Evolutionary conservation across 208 protist species (phyloP).

Genomic region (Naegleria fowleri): DNA sequence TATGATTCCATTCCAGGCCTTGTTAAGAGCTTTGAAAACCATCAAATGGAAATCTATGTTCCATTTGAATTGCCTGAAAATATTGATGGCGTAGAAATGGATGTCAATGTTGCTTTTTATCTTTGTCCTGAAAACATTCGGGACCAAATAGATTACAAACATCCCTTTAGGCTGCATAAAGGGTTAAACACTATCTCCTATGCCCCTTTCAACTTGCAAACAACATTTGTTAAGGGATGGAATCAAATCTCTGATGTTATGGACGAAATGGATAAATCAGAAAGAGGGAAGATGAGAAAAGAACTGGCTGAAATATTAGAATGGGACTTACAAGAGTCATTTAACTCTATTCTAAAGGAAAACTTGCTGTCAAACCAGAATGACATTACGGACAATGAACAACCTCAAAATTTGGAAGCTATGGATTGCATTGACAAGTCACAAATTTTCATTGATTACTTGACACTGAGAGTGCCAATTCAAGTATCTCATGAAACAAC

Average conservation of each 20-base stretch:
- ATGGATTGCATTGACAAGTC: not conserved
- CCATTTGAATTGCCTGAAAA: not conserved
- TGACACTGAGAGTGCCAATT: not conserved
- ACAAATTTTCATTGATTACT: not conserved
- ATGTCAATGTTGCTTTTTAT: not conserved
- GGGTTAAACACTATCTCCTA: not conserved
- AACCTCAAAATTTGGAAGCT: not conserved
- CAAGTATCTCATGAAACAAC: not conserved
- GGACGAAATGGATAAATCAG: not conserved
- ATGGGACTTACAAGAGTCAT: not conserved
- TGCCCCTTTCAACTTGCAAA: not conserved
- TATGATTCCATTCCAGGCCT: not conserved
- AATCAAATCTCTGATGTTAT: not conserved
- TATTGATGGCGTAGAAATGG: not conserved
- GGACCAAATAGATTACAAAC: not conserved
- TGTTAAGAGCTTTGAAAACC: not conserved
- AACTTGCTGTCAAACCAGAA: not conserved
- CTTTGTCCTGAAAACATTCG: not conserved
- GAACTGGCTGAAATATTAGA: not conserved
- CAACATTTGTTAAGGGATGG: not conserved
- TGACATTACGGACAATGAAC: not conserved
- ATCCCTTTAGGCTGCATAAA: not conserved
- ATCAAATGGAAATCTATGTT: not conserved
- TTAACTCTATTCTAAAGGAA: not conserved
- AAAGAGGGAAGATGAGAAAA: not conserved